Base-by-base conservation (phyloP, 768 basidiomycete species). In the Agrocybe chaxingu region DNA sequence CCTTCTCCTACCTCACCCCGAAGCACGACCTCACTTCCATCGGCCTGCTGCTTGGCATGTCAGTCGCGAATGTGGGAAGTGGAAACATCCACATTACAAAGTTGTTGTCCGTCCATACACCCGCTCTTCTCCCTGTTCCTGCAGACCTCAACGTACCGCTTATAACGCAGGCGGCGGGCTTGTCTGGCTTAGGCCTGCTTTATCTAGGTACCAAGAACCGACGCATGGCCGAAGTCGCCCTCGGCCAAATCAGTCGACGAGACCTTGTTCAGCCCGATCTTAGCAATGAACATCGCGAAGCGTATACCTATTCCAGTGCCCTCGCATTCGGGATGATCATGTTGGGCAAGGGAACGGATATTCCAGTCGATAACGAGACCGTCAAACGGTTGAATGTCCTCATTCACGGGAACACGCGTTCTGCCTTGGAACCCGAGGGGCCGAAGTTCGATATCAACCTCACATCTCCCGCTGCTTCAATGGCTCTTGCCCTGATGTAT, bases 21-120 rank as follows among this genome's bases (percentile, higher is more conserved):
- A 94, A 98, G 61, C 95, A 98, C 63, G 95, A 98, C 59, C 76
- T 92, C 55, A 98, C 96, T 0, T 93, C 92, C 2, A 92, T 97
- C 42, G 97, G 89, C 2, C 80, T 98, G 37, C 78, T 99, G 0
- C 81, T 99, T 3, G 97, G 97, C n/a, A 77, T 98, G 39, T 84
- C 93, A 2, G 92, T 92, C 2, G 91, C 94, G 1, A 91, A 93
- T 57, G 75, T 92, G 30, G 96, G 94, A 4, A 91, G 78, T 50
- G 81, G 82, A 35, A 91, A 97, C 60, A 77, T 82, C 51, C 89
- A 94, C 59, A 85, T 98, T 54, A 97, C 92, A 7, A 93, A 92
- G 61, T 72, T 98, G 19, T 71, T 98, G 10, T 90, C 93, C 0
- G 91, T 98, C 3, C 94, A 98, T 61, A 93, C 93, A 0, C 92